Base-by-base conservation (phyloP, 2,329 filamentous ascomycete species). In the Aquanectria penicillioides region DNA sequence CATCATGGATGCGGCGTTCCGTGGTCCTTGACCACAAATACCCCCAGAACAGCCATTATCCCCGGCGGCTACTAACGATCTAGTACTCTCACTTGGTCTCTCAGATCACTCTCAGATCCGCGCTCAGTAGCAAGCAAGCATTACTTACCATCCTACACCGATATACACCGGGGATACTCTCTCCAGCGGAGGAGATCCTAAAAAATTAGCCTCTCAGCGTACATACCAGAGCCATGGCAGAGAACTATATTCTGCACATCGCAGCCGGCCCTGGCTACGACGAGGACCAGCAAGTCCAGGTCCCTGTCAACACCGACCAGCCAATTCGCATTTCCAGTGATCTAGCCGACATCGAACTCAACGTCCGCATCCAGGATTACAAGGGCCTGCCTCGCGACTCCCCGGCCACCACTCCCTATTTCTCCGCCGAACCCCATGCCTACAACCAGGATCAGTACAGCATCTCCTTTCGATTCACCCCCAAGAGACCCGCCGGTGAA, bases 221-320 rank as follows among this genome's bases (percentile, higher is more conserved):
- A n/a, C n/a, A 43, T 12, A 12, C 12, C 26, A 23, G 17, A 36
- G 33, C 11, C 57, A 87, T 87, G 88, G 81, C 87, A 15, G 85
- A 90, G 58, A 89, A 91, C 66, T 97, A 95, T 75, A 84, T 92
- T 47, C 83, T 98, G 61, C 86, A 86, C 65, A 89, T 97, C 53
- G 96, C 93, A 0, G 92, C 92, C 1, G 94, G 94, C 3, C 83
- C 91, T 2, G 80, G 81, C 63, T 97, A 97, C 77, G 87, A 95
- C 72, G 76, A 82, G 28, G 76, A 81, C n/a, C 84, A 85, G n/a
- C 93, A 97, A 69, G 78, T 88, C 59, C 79, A 87, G 23, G 88
- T 97, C 9, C 84, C 85, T 4, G 90, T 97, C 73, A 98, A 97
- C 78, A 82, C 81, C 10, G 75, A 88, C 23, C 75, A 86, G 57